Percentiles rank a stretch among this genome's conserved stretches.
phyloP scores from a whole-genome alignment of 2,329 filamentous ascomycete genomes.

The Paraconiothyrium sp. region DNA sequence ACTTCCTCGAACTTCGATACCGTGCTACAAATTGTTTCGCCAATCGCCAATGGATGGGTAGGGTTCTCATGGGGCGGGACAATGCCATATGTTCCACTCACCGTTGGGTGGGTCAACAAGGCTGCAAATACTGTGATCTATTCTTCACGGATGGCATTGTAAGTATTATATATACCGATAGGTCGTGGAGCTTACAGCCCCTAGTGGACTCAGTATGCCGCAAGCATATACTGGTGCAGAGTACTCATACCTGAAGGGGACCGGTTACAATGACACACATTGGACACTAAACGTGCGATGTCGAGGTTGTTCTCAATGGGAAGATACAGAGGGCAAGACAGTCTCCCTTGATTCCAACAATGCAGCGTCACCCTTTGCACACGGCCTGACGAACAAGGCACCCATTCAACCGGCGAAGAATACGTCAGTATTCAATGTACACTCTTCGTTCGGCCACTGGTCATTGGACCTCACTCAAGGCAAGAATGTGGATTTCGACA shows the following conservation, averaged over 20 bases:
- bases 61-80: conserved; percentile 61
- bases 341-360: conserved; percentile 29
- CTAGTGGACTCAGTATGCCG: conserved; percentile 40
- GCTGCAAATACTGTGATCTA: conserved; percentile 48
- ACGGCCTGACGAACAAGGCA: conserved; percentile 30
- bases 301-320: conserved; percentile 42
- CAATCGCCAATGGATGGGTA: conserved; percentile 58
- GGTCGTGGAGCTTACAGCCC: conserved; percentile 17
- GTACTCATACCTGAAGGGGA: conserved; percentile 44
- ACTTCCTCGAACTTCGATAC: conserved; percentile 50
- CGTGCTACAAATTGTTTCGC: conserved; percentile 57
- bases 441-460: conserved; percentile 40
- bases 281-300: conserved; percentile 45
- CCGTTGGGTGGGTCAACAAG: conserved; percentile 58
- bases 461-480: conserved; percentile 34
- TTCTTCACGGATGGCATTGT: conserved; percentile 59
- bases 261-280: conserved; percentile 42
- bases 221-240: conserved; percentile 37
- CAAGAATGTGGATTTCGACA: conserved; percentile 37
- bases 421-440: conserved; percentile 42
- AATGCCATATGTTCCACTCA: conserved; percentile 60
- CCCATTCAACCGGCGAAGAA: conserved; percentile 42
- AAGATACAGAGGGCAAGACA: conserved; percentile 36
- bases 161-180: conserved; percentile 29
- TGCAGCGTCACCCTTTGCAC: conserved; percentile 35